These are phyloP conservation scores for Iberis pinnata DNA, from an alignment of 345 rosid genomes.

Conservation along the genomic window DNA sequence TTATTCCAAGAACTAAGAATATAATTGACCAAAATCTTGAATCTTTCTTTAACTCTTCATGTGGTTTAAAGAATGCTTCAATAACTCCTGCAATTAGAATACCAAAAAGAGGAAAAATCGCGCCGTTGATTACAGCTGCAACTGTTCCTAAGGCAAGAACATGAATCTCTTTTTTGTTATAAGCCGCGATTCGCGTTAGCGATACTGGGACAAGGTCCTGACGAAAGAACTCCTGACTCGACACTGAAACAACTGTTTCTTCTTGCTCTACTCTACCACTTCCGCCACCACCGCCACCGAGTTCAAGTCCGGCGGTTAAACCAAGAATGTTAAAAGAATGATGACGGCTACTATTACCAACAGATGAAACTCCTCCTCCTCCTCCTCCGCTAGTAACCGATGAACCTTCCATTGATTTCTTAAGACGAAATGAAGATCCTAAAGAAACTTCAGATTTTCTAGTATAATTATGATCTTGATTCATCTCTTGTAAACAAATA, in stretches of 20 bases:
- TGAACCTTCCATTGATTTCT: conserved; percentile 23
- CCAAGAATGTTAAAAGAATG: conserved; percentile 25
- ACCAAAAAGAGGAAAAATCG: conserved; percentile 55
- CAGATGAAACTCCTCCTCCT: conserved; percentile 17
- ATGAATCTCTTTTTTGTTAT: conserved; percentile 67
- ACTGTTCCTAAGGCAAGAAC: conserved; percentile 49
- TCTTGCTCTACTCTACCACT: conserved; percentile 22
- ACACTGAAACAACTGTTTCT: conserved; percentile 20
- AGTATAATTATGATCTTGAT: conserved; percentile 13
- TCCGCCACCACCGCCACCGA: conserved; percentile 36
- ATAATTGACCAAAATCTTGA: conserved; percentile 58
- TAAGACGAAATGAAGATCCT: conserved; percentile 35
- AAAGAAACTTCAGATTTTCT: conserved; percentile 1
- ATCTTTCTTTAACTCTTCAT: conserved; percentile 40
- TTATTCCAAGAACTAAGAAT: conserved; percentile 46
- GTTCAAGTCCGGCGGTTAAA: conserved; percentile 13
- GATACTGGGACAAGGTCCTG: conserved; percentile 33
- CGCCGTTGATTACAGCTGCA: conserved; percentile 44
- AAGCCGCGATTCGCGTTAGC: conserved; percentile 43
- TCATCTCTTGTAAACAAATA: conserved; percentile 56
- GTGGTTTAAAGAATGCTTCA: conserved; percentile 50
- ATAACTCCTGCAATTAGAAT: conserved; percentile 47
- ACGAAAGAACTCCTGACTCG: too few species aligned
- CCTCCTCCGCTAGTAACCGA: conserved; percentile 15
- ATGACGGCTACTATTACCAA: conserved; percentile 28